These are phyloP conservation scores for Apiospora kogelbergensis DNA, from an alignment of 2,329 filamentous ascomycete species.

Conservation along the genomic window DNA sequence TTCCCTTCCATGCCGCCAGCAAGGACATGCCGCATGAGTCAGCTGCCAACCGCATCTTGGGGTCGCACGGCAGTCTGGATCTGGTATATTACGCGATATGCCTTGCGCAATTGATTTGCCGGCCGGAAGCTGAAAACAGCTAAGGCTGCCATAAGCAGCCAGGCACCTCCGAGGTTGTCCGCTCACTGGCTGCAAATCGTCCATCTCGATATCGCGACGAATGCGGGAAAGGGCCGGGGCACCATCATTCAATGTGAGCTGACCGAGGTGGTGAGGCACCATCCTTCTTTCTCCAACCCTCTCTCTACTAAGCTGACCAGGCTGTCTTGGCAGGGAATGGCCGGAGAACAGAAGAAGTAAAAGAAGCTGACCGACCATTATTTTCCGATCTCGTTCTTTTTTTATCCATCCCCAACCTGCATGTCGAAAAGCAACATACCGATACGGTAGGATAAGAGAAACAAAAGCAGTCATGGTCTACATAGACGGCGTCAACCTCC, in stretches of 20 bases:
- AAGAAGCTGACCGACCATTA: too few species aligned
- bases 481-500: background rate
- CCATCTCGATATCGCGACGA: too few species aligned
- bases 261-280: too few species aligned
- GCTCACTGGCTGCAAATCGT: background rate
- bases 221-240: too few species aligned
- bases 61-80: background rate
- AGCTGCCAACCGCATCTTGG: background rate
- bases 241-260: too few species aligned
- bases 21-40: background rate
- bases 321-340: too few species aligned
- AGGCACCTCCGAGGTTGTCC: background rate
- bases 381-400: too few species aligned
- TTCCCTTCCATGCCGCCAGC: background rate
- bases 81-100: background rate
- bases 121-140: background rate
- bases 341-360: too few species aligned
- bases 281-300: too few species aligned
- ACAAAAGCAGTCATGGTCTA: background rate
- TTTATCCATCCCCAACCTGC: too few species aligned
- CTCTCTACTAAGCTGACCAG: too few species aligned
- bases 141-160: background rate
- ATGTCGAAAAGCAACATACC: too few species aligned
- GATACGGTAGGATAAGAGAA: background rate
- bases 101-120: background rate